phyloP scores from a whole-genome alignment of 139 green algal genomes.

The Micractinium conductrix region DNA sequence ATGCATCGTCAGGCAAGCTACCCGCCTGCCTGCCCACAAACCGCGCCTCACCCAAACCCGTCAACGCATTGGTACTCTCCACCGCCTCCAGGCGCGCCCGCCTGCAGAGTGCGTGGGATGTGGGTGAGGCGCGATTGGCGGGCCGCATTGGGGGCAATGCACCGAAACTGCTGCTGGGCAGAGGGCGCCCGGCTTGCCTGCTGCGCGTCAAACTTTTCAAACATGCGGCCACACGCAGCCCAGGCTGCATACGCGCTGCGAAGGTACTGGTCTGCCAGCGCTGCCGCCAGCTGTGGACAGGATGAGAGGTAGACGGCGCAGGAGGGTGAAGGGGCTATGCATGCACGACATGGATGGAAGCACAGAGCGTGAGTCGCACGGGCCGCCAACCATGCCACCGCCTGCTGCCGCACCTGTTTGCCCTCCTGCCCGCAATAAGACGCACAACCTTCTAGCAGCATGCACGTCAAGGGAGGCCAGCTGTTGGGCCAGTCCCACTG shows the following conservation, averaged over 20 bases:
- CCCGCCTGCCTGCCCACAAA: no score
- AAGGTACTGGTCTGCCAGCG: conserved; percentile 64
- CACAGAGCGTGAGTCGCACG: no score
- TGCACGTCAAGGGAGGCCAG: conserved; percentile 93
- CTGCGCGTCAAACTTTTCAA: conserved; percentile 84
- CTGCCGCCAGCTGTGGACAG: conserved; percentile 39
- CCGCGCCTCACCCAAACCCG: conserved; percentile 72
- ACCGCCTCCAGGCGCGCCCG: conserved; percentile 43
- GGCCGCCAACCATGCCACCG: no score
- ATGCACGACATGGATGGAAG: no score
- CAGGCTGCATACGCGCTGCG: conserved; percentile 37
- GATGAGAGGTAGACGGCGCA: no score
- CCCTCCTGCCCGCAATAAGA: neutral
- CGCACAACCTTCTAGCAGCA: conserved; percentile 67
- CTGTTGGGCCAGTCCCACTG: conserved; percentile 97
- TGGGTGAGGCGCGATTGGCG: no score
- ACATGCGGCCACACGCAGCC: conserved; percentile 39
- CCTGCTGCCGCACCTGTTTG: conserved; percentile 29
- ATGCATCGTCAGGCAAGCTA: no score
- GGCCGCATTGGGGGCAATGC: no score
- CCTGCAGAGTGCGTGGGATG: no score
- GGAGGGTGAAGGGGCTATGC: no score
- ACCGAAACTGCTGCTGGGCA: no score
- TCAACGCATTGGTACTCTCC: conserved; percentile 56
- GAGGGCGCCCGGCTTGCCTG: no score